phyloP scores from a whole-genome alignment of 108 stramenopile genomes.

The Nitzschia palea region DNA sequence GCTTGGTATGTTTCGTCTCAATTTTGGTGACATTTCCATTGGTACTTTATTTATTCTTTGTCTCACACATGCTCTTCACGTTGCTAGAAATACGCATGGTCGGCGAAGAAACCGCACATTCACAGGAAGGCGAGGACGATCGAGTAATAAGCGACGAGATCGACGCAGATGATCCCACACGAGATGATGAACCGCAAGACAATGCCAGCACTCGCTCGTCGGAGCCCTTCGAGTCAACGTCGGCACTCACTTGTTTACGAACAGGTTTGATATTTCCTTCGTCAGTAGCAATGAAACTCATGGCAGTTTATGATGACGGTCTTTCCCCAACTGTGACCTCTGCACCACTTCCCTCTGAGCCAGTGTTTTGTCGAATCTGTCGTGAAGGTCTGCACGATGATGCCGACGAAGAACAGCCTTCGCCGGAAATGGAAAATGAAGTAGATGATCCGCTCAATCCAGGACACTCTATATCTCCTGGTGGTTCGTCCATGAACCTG shows the following conservation, averaged over 20 bases:
- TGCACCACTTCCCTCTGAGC: conserved; percentile 39
- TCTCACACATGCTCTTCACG: no score
- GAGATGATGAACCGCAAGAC: conserved; percentile 43
- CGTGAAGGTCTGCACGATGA: conserved; percentile 86
- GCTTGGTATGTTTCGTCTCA: no score
- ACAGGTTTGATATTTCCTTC: conserved; percentile 69
- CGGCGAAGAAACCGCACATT: background rate
- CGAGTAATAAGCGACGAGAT: conserved; percentile 3
- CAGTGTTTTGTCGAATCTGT: conserved; percentile 90
- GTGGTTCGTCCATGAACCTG: background rate
- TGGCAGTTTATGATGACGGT: conserved; percentile 76
- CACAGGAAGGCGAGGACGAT: background rate
- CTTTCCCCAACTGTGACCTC: conserved; percentile 42
- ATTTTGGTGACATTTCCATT: no score
- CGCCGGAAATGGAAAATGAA: conserved; percentile 24
- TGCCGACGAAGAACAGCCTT: conserved; percentile 42
- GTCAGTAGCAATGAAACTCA: conserved; percentile 62
- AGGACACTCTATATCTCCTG: background rate
- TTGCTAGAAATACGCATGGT: no score
- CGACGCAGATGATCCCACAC: conserved; percentile 21
- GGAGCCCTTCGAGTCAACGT: conserved; percentile 26
- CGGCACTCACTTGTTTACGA: conserved; percentile 35
- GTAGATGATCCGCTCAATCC: background rate
- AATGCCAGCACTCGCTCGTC: conserved; percentile 27
- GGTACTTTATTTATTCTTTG: no score